Base-by-base conservation (phyloP, 768 basidiomycete species). In the Tricholoma sp. region DNA sequence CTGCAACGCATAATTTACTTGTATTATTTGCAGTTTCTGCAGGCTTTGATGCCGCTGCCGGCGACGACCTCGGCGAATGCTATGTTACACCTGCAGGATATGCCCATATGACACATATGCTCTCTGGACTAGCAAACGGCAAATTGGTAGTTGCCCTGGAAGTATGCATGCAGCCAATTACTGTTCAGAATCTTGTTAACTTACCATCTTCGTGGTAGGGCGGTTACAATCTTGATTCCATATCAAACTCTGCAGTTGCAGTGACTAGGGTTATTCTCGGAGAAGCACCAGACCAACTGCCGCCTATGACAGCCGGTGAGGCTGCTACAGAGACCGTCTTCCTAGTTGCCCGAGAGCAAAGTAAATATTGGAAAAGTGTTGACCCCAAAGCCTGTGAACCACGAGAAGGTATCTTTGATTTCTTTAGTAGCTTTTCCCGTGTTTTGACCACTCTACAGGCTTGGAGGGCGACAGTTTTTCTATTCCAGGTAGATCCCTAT, bases 71-170 rank as follows among this genome's bases (percentile, higher is more conserved):
- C 4, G 97, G 97, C 34, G 89, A 88, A 72, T 98, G 95, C 64
- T 77, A 85, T 62, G 95, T 99, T 58, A 82, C 91, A 4, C 97
- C 97, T 0, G 82, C 85, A 16, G 97, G 95, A 4, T 99, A 94
- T 69, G 94, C 94, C 0, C 97, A 98, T 64, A 98, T 99, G 95
- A 97, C 97, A 5, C 91, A 98, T 66, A 96, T 99, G 93, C 79
- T 99, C 8, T 83, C 86, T 39, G 84, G 88, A 19, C 77, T 99
- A 16, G 96, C 96, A 21, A 82, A 83, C 7, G 97, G 97, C 2
- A 89, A 85, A 64, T 64, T 99, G 14, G 91, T 96, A 10, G 93
- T 96, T 29, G 95, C 94, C 1, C 82, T 99, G 41, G 97, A 99
- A 83, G 96, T 96, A 56, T 50, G 75, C 57, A 34, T n/a, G 27